Evolutionary conservation across 345 rosid species (phyloP).

Genomic region (Gossypium australe): DNA sequence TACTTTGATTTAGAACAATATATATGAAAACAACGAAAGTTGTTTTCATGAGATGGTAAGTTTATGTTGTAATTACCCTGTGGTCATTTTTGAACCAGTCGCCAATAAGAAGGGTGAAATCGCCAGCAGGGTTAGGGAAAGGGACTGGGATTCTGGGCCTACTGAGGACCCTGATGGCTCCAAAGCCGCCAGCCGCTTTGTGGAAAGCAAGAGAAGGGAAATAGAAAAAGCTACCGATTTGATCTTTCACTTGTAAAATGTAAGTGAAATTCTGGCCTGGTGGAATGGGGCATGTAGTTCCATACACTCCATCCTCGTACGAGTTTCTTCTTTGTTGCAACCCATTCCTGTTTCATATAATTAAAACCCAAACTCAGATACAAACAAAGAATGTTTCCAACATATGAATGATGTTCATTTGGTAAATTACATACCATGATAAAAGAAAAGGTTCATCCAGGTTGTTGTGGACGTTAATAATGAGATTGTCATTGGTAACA

Average conservation of each 20-base stretch:
- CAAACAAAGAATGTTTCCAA: neutral
- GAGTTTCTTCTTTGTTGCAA: conserved; percentile 86
- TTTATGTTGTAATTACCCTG: conserved; percentile 37
- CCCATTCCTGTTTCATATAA: conserved; percentile 55
- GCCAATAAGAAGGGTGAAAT: conserved; percentile 73
- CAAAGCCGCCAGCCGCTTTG: conserved; percentile 93
- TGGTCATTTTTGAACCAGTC: conserved; percentile 74
- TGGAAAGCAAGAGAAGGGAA: conserved; percentile 84
- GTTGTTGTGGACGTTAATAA: conserved; percentile 75
- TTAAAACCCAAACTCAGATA: neutral
- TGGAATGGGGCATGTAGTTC: conserved; percentile 97
- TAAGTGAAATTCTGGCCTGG: conserved; percentile 86
- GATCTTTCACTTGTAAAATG: conserved; percentile 76
- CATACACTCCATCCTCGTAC: conserved; percentile 74
- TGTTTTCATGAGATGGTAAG: neutral
- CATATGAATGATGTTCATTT: neutral
- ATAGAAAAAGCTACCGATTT: conserved; percentile 85
- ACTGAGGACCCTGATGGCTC: conserved; percentile 72
- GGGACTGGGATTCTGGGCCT: conserved; percentile 86
- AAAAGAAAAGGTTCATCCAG: conserved; percentile 81
- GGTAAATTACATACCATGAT: conserved; percentile 47
- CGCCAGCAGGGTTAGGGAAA: conserved; percentile 69
- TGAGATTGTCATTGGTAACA: conserved; percentile 77
- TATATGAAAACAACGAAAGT: too few species aligned
- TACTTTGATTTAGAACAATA: neutral